Evolutionary conservation across 441 rosid genomes (phyloP).

Genomic region (Adansonia gregorii): DNA sequence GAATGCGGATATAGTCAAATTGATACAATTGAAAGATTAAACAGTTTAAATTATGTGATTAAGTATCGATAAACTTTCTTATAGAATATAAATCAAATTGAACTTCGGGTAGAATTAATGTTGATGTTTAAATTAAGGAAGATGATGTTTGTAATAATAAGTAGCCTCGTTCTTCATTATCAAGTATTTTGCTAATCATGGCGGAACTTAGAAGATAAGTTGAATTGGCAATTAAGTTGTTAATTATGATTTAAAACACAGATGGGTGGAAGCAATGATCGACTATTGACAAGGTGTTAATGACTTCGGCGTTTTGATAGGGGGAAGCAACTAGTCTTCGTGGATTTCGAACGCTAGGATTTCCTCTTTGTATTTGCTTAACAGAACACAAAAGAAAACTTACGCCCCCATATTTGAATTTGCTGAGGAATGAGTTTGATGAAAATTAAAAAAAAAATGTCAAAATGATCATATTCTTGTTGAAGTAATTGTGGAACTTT

Average conservation of each 20-base stretch:
- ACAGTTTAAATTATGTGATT: not conserved
- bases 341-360: not conserved
- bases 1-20: no score
- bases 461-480: not conserved
- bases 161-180: not conserved
- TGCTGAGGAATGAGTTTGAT: not conserved
- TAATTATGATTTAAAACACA: not conserved
- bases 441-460: not conserved
- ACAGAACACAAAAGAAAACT: slow-evolving; percentile 22
- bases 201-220: slow-evolving; percentile 24
- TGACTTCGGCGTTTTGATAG: slow-evolving; percentile 18
- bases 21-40: not conserved
- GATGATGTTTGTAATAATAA: not conserved
- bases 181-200: slow-evolving; percentile 2
- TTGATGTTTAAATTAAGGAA: not conserved
- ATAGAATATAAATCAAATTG: not conserved
- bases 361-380: slow-evolving; percentile 20
- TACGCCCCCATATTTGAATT: not conserved
- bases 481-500: not conserved
- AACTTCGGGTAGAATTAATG: not conserved
- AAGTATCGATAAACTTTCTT: not conserved
- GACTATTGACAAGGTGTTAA: not conserved
- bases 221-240: slow-evolving; percentile 28
- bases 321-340: not conserved
- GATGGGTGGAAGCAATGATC: no score